Base-by-base conservation (phyloP, 208 protist species). In the Novymonas esmeraldas region DNA sequence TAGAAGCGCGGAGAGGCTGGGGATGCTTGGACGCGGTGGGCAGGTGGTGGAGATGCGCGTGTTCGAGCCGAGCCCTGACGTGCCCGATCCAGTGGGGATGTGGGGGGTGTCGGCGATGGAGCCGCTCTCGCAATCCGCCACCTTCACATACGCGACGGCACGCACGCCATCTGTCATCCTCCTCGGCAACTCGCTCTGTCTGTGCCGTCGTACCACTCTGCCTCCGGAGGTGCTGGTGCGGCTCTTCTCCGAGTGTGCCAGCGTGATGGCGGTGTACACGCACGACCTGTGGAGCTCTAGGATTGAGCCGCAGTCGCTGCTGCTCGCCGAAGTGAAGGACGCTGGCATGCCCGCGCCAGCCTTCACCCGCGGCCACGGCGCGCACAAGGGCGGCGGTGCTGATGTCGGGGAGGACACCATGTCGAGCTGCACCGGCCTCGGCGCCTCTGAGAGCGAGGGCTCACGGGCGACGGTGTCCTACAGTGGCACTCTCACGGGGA, bases 171-270 rank as follows among this genome's bases (percentile, higher is more conserved):
- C 36, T 6, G 31, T 68, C 18, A 41, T 68, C 20, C 49, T 68
- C 24, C 41, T 68, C 26, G 62, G 50, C n/a, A 2, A 2, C 16
- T 34, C 24, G 24, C 26, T 68, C 26, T 68, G 62, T 22, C 62
- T 68, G 11, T 67, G 62, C 62, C 55, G 50, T 39, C 34, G 34
- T 38, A 57, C 13, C 26, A 59, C 62, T 33, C 59, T 33, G 50
- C 62, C 49, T 18, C 28, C 39, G 50, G 3, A n/a, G 9, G 62
- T 68, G 50, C 50, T 59, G 39, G 2, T 3, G 39, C 33, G 59
- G 39, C 42, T 68, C 26, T 51, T 16, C 2, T 9, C 9, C 1
- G 50, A 26, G 50, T 51, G 20, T 1, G 62, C 62, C 2, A 6
- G 5, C 2, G 62, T 39, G 26, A 49, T 68, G 62, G 29, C 39